Conservation (phyloP, 805 yeast species). For the Candida nanaspora region DNA sequence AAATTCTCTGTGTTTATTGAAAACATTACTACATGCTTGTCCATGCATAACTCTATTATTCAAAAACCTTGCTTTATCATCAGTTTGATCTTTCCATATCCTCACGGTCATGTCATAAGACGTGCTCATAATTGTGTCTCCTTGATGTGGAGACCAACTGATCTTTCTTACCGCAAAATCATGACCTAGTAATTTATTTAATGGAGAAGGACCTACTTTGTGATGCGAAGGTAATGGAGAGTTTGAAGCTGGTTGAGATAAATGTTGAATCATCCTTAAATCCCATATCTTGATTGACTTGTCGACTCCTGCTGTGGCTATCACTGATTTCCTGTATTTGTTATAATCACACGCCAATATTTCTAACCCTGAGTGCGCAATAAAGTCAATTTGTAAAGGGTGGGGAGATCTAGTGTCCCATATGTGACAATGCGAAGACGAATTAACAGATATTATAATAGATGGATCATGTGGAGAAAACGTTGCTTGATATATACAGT, state of each 20-base stretch:
- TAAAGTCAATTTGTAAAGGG: conserved; percentile 51
- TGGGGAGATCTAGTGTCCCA: conserved; percentile 76
- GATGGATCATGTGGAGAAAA: conserved; percentile 84
- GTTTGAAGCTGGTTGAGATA: conserved; percentile 25
- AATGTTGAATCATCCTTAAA: conserved; percentile 52
- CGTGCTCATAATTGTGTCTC: conserved; percentile 61
- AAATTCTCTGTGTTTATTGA: conserved; percentile 75
- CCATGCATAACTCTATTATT: conserved; percentile 41
- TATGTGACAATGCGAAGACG: conserved; percentile 63
- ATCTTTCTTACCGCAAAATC: conserved; percentile 81
- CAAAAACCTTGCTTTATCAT: conserved; percentile 44
- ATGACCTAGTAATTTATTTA: conserved; percentile 77
- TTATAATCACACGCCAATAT: conserved; percentile 82
- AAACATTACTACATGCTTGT: conserved; percentile 48
- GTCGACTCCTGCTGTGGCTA: conserved; percentile 93
- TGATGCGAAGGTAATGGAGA: conserved; percentile 34
- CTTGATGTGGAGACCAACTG: conserved; percentile 83
- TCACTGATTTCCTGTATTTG: conserved; percentile 69
- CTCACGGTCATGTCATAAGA: conserved; percentile 92
- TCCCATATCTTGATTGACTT: conserved; percentile 84
- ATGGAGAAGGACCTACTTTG: conserved; percentile 54
- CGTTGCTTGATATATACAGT: conserved; percentile 72
- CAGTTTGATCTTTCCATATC: conserved; percentile 74
- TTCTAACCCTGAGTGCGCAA: conserved; percentile 79
- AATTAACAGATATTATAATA: conserved; percentile 61